These are phyloP conservation scores for Raddia guianensis DNA, from an alignment of 176 grass and related monocot species.

Conservation along the genomic window DNA sequence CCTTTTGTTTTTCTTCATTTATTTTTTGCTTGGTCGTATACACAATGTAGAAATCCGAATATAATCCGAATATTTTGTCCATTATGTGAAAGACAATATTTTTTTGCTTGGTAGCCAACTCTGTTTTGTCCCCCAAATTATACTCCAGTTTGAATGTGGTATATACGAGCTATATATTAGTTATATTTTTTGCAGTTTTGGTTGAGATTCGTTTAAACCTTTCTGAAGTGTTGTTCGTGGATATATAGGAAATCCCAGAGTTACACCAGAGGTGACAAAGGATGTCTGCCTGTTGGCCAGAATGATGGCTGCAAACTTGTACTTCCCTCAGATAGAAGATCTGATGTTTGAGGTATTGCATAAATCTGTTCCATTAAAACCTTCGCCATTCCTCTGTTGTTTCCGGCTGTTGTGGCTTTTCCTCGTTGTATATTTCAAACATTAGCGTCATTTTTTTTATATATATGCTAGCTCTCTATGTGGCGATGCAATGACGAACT, in stretches of 20 bases:
- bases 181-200: neutral
- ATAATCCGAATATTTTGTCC: no score
- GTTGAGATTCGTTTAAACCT: no score
- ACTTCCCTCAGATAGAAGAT: slow-evolving; percentile 76
- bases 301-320: slow-evolving; percentile 89
- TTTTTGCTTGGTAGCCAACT: neutral
- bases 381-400: neutral
- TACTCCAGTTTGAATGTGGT: no score
- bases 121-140: neutral
- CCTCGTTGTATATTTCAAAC: neutral
- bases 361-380: neutral
- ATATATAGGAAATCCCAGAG: slow-evolving; percentile 76
- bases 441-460: neutral
- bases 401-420: neutral
- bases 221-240: neutral
- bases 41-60: no score
- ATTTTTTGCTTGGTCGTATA: neutral
- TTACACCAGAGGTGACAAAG: slow-evolving; percentile 87
- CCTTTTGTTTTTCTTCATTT: neutral
- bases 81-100: no score
- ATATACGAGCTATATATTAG: neutral
- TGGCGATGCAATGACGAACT: slow-evolving; percentile 87
- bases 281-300: slow-evolving; percentile 82
- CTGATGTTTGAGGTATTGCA: slow-evolving; percentile 86
- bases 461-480: slow-evolving; percentile 75